Percentiles rank a stretch among this genome's conserved stretches.
Conservation (phyloP, 305 asterid species). For the Andrographis paniculata region DNA sequence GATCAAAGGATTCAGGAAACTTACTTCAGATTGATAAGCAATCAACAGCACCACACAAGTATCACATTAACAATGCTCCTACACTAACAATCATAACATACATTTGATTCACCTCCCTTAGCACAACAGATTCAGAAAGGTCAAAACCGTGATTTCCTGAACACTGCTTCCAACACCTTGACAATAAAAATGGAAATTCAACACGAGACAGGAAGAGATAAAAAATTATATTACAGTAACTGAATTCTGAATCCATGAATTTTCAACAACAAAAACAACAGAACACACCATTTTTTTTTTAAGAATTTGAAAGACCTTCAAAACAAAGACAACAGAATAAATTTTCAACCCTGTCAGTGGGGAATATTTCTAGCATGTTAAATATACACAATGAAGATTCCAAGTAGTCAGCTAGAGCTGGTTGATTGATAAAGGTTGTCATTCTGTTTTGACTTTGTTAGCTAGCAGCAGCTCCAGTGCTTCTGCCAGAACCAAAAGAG, state of each 20-base stretch:
- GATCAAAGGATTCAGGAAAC: neutral
- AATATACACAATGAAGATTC: constrained; percentile 38
- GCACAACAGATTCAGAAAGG: constrained; percentile 8
- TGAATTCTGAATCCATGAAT: constrained; percentile 29
- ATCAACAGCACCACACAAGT: neutral
- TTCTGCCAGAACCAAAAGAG: constrained; percentile 30
- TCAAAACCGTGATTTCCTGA: neutral
- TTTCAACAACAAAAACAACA: constrained; percentile 19
- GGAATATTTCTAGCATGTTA: constrained; percentile 32
- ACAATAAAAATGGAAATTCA: constrained; percentile 1
- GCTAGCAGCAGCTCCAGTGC: constrained; percentile 32
- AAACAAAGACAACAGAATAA: constrained; percentile 27
- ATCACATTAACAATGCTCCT: no score
- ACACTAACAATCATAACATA: constrained; percentile 5
- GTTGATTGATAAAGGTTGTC: constrained; percentile 23
- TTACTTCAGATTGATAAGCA: neutral
- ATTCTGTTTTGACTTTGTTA: constrained; percentile 24
- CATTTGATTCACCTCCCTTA: neutral
- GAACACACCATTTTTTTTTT: constrained; percentile 28
- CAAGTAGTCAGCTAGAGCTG: constrained; percentile 35
- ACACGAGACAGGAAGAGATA: constrained; percentile 10
- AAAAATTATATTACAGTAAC: constrained; percentile 35
- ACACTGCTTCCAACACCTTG: constrained; percentile 6
- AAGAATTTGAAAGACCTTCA: constrained; percentile 27
- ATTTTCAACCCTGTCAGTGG: constrained; percentile 20